Percentiles rank a stretch among this genome's conserved stretches.
Conservation (phyloP, 257 asterid genomes). For the Lithospermum erythrorhizon region DNA sequence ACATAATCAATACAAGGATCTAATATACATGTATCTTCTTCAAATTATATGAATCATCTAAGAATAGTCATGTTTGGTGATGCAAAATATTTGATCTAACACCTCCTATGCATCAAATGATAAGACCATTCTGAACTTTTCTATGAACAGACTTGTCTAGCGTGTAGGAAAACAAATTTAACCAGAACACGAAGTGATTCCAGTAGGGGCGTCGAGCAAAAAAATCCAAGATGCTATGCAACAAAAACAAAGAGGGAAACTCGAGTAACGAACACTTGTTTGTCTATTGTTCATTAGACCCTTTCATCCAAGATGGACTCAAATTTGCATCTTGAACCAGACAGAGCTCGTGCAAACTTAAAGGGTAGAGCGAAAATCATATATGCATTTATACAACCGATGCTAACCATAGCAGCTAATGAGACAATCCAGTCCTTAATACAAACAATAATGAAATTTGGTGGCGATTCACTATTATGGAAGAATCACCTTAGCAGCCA, state of each 20-base stretch:
- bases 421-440: neutral
- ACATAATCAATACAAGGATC: neutral
- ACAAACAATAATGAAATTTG: neutral
- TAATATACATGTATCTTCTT: too few species aligned
- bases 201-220: neutral
- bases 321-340: too few species aligned
- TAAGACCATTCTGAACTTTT: neutral
- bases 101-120: neutral
- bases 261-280: too few species aligned
- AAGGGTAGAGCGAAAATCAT: too few species aligned
- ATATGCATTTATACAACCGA: too few species aligned
- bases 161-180: neutral
- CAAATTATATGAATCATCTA: too few species aligned
- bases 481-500: conserved; percentile 58
- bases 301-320: too few species aligned
- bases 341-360: too few species aligned
- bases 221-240: neutral
- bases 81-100: neutral
- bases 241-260: neutral
- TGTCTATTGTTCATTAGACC: too few species aligned
- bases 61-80: neutral
- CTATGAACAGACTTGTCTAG: neutral
- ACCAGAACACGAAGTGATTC: neutral
- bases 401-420: neutral
- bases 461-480: too few species aligned